These are phyloP conservation scores for Albatrellus sp. DNA, from an alignment of 1,284 basidiomycete species.

Conservation along the genomic window DNA sequence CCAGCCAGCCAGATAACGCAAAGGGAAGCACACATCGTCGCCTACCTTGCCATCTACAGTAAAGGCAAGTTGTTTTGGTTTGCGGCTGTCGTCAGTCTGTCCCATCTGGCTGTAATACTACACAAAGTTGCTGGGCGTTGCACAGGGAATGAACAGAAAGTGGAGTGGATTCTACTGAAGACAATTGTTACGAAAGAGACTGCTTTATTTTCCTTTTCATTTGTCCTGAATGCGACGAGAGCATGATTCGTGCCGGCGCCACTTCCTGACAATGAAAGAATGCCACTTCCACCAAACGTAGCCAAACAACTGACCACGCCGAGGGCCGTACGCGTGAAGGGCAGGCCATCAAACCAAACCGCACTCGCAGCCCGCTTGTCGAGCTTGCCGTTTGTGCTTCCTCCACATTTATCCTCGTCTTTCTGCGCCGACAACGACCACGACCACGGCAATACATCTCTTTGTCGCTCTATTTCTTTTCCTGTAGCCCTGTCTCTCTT, in stretches of 20 bases:
- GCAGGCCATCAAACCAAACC: slow-evolving; percentile 5
- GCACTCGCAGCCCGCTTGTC: slow-evolving; percentile 8
- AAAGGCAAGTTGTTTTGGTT: too few relatives aligned
- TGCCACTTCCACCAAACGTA: slow-evolving; percentile 3
- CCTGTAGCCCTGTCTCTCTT: slow-evolving; percentile 1
- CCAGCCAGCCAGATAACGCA: too few relatives aligned
- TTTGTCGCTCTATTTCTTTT: background rate
- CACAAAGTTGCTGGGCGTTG: too few relatives aligned
- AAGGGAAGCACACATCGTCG: too few relatives aligned
- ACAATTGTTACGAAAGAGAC: too few relatives aligned
- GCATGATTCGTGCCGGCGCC: background rate
- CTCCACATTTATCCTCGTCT: slow-evolving; percentile 6
- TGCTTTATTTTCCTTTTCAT: too few relatives aligned
- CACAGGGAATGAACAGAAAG: too few relatives aligned
- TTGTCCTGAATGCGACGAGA: too few relatives aligned
- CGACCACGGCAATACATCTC: background rate
- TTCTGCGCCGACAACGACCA: background rate
- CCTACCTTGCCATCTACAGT: too few relatives aligned
- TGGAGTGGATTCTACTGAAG: too few relatives aligned
- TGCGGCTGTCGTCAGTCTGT: too few relatives aligned
- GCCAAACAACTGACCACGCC: slow-evolving; percentile 8
- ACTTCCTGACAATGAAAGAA: background rate
- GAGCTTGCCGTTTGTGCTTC: slow-evolving; percentile 13
- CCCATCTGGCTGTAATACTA: too few relatives aligned
- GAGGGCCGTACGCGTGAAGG: background rate